Evolutionary conservation across 2,329 filamentous ascomycete species (phyloP).

Genomic region (Alternaria panax): DNA sequence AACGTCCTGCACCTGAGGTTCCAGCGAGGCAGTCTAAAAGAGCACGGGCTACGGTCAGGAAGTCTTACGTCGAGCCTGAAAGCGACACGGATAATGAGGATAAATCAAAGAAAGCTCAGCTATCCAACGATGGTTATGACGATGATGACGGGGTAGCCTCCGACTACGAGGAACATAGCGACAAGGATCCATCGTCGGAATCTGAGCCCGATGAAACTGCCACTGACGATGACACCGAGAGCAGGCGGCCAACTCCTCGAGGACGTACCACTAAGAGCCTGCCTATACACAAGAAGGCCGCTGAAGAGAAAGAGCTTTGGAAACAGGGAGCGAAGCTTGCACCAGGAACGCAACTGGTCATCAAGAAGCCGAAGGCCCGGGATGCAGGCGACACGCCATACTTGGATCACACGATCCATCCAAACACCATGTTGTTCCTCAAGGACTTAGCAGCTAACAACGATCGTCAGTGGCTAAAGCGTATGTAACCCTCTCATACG

Average conservation of each 20-base stretch:
- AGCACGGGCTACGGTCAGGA: constrained; percentile 42
- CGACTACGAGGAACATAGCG: constrained; percentile 53
- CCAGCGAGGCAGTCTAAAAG: constrained; percentile 47
- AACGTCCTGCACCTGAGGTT: constrained; percentile 43
- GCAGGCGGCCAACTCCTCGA: constrained; percentile 35
- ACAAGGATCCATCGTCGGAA: constrained; percentile 36
- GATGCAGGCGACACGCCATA: constrained; percentile 66
- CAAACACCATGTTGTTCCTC: constrained; percentile 69
- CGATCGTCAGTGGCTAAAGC: constrained; percentile 69
- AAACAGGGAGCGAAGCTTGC: constrained; percentile 63
- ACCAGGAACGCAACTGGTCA: constrained; percentile 67
- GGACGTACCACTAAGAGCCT: constrained; percentile 27
- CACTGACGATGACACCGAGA: constrained; percentile 39
- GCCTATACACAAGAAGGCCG: constrained; percentile 31
- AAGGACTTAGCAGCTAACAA: constrained; percentile 67
- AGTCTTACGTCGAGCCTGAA: constrained; percentile 46
- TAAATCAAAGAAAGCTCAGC: constrained; percentile 19
- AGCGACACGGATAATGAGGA: constrained; percentile 27
- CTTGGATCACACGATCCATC: constrained; percentile 65
- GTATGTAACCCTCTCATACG: constrained; percentile 50
- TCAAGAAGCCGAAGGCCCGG: constrained; percentile 69
- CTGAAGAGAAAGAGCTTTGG: constrained; percentile 61
- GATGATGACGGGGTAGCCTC: constrained; percentile 47
- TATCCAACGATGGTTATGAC: constrained; percentile 40
- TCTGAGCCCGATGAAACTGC: constrained; percentile 42